A percentile compares a stretch with the other conserved stretches of the same genome.
Conservation (phyloP, 2,329 filamentous ascomycete species). For the Tolypocladium ophioglossoides region DNA sequence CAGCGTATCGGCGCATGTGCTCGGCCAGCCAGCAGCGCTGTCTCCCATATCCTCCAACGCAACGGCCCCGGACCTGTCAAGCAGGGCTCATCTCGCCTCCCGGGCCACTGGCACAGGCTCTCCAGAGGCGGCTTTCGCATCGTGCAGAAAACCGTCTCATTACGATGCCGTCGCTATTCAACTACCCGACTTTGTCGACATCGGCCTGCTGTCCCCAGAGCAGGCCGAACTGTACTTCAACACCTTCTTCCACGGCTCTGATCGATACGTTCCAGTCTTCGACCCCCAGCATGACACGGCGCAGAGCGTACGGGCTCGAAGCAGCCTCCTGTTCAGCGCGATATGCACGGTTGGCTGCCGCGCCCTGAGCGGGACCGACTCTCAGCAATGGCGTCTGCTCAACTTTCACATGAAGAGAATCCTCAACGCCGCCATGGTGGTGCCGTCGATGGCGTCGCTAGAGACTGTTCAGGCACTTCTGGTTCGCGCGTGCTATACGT, state of each 20-base stretch:
- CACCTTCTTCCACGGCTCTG: constrained; percentile 16
- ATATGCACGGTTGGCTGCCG: constrained; percentile 42
- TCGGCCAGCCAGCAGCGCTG: neutral
- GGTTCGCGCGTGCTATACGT: constrained; percentile 39
- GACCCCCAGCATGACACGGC: constrained; percentile 29
- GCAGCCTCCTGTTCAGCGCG: constrained; percentile 37
- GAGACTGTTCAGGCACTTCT: constrained; percentile 42
- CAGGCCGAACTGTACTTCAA: constrained; percentile 12
- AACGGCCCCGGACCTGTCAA: neutral
- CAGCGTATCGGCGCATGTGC: neutral
- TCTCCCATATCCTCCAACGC: neutral
- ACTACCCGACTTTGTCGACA: constrained; percentile 10
- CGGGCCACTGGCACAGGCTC: neutral
- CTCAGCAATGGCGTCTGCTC: constrained; percentile 28
- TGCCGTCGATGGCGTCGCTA: constrained; percentile 19
- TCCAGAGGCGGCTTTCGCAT: neutral
- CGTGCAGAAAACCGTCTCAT: neutral
- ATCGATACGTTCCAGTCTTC: constrained; percentile 16
- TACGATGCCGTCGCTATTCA: neutral
- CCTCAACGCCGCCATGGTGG: constrained; percentile 26
- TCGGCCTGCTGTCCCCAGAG: constrained; percentile 10
- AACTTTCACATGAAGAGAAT: constrained; percentile 30
- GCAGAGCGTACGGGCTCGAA: constrained; percentile 31
- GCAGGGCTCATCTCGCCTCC: neutral
- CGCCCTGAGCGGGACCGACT: constrained; percentile 26